Evolutionary conservation across 345 rosid genomes (phyloP).

Genomic region (Chamaenerion angustifolium): DNA sequence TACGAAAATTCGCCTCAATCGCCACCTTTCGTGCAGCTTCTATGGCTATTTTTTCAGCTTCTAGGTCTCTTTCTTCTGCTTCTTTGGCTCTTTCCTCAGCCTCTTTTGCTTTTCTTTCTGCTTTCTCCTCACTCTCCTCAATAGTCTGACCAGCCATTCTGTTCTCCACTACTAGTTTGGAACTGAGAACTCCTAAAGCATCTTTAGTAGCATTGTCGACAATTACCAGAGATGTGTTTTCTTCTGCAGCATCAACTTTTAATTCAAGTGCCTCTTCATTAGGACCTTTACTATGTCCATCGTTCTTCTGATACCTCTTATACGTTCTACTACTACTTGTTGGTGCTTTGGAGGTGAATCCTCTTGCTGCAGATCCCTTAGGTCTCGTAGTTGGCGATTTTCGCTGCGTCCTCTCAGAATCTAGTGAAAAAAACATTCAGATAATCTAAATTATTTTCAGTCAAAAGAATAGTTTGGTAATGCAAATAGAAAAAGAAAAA

Average conservation of each 20-base stretch:
- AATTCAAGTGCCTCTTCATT: constrained; percentile 12
- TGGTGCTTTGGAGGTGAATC: constrained; percentile 31
- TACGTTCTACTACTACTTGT: constrained; percentile 25
- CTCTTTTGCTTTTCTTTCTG: constrained; percentile 8
- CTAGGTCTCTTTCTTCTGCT: neutral
- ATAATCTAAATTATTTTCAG: neutral
- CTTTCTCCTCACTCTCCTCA: too few species aligned
- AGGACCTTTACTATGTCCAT: constrained; percentile 21
- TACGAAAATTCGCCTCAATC: constrained; percentile 31
- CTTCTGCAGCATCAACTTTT: constrained; percentile 18
- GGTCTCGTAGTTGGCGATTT: constrained; percentile 29
- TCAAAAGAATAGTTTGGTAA: neutral
- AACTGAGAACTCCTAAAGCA: too few species aligned
- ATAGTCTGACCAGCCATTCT: too few species aligned
- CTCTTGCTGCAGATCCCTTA: constrained; percentile 34
- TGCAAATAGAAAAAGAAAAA: neutral
- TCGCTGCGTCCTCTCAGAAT: constrained; percentile 55
- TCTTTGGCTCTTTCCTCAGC: constrained; percentile 13
- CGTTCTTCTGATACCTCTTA: constrained; percentile 30
- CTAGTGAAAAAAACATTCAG: constrained; percentile 17
- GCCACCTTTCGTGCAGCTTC: constrained; percentile 29
- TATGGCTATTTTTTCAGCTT: constrained; percentile 5
- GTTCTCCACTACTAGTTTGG: too few species aligned
- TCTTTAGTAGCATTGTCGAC: too few species aligned
- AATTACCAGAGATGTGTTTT: neutral